Evolutionary conservation across 2,329 filamentous ascomycete species (phyloP).

Genomic region (Fusarium sp.): DNA sequence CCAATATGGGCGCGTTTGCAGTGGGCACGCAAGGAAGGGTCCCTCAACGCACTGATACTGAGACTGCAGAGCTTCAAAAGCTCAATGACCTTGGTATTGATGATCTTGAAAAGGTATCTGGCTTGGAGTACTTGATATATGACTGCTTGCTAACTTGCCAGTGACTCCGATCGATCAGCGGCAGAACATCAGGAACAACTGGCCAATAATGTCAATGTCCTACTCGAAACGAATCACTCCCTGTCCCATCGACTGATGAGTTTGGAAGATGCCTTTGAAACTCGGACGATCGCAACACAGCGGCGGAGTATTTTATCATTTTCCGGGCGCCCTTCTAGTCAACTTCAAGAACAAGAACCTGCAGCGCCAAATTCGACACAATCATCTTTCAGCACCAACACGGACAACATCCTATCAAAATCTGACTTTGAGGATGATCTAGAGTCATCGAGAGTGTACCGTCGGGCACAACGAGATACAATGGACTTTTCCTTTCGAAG

Average conservation of each 20-base stretch:
- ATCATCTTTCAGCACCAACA: fast-evolving
- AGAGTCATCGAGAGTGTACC: not conserved
- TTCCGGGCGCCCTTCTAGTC: fast-evolving
- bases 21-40: slow-evolving; percentile 7
- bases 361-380: fast-evolving
- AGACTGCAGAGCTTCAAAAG: not conserved
- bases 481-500: not conserved
- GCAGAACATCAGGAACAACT: not conserved
- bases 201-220: fast-evolving
- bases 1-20: not conserved
- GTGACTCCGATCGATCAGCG: not conserved
- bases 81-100: slow-evolving; percentile 11
- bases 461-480: not conserved
- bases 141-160: fast-evolving
- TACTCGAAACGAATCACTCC: not conserved
- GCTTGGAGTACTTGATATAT: fast-evolving
- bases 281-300: not conserved
- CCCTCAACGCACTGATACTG: fast-evolving
- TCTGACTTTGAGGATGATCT: slow-evolving; percentile 1
- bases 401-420: not conserved
- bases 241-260: slow-evolving; percentile 4
- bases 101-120: slow-evolving; percentile 6
- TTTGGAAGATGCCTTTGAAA: slow-evolving; percentile 4
- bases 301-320: not conserved
- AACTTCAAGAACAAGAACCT: fast-evolving